Percentiles rank a stretch among this genome's conserved stretches.
Evolutionary conservation across 2,329 filamentous ascomycete genomes (phyloP).

Genomic region (Aureobasidium pullulans): DNA sequence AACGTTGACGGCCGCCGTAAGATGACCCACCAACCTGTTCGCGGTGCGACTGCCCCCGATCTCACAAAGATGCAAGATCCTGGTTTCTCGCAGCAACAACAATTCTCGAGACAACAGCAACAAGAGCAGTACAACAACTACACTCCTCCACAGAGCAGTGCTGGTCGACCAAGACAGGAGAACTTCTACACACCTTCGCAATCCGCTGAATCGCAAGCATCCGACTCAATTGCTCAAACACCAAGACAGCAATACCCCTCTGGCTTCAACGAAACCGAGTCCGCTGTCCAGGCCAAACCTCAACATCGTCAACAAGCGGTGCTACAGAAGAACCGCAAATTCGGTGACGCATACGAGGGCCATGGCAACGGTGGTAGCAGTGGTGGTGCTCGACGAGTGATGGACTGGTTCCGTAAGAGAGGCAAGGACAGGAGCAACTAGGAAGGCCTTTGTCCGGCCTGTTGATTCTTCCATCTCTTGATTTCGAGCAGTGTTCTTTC

Average conservation of each 20-base stretch:
- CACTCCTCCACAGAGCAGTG: conserved; percentile 5
- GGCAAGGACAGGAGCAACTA: conserved; percentile 50
- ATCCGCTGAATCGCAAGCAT: conserved; percentile 30
- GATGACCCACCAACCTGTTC: conserved; percentile 20
- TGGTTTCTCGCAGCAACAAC: conserved; percentile 15
- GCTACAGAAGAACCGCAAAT: conserved; percentile 75
- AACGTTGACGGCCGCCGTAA: conserved; percentile 16
- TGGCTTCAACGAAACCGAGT: conserved; percentile 28
- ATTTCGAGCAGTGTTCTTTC: neutral
- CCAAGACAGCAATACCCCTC: conserved; percentile 33
- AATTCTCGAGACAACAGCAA: conserved; percentile 14
- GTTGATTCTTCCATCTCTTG: neutral
- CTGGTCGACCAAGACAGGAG: conserved; percentile 11
- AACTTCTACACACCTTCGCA: conserved; percentile 19
- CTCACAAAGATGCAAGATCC: conserved; percentile 13
- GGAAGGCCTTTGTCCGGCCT: conserved; percentile 2
- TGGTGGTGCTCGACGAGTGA: conserved; percentile 82
- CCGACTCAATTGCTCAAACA: conserved; percentile 17
- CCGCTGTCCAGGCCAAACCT: conserved; percentile 24
- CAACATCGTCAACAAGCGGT: conserved; percentile 37
- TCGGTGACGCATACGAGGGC: conserved; percentile 80
- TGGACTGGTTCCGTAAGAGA: conserved; percentile 94
- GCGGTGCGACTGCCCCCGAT: conserved; percentile 21
- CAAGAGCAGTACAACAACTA: conserved; percentile 8
- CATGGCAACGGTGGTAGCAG: conserved; percentile 72